phyloP scores from a whole-genome alignment of 2,329 filamentous ascomycete genomes.

The Hypoxylon sp. region DNA sequence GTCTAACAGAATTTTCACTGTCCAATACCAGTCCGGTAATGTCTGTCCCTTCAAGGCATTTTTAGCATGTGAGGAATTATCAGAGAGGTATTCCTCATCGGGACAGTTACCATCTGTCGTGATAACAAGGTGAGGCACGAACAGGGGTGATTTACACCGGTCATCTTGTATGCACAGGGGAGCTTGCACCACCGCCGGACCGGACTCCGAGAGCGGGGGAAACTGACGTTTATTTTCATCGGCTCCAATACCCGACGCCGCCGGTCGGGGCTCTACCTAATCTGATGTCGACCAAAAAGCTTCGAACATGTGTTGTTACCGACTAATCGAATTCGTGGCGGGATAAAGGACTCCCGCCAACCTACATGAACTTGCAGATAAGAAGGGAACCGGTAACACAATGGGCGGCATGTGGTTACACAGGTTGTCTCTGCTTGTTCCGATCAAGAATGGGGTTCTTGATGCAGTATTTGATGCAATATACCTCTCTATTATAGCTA shows the following conservation, averaged over 20 bases:
- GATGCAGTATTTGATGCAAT: background rate
- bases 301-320: slow-evolving; percentile 8
- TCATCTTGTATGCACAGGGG: slow-evolving; percentile 9
- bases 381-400: background rate
- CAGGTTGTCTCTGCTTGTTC: slow-evolving; percentile 9
- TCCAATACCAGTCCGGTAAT: background rate
- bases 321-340: slow-evolving; percentile 1
- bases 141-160: slow-evolving; percentile 21
- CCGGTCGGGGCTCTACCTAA: slow-evolving; percentile 17
- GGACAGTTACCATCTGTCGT: background rate
- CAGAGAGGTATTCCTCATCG: background rate
- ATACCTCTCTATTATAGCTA: background rate
- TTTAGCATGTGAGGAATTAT: slow-evolving; percentile 3
- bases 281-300: slow-evolving; percentile 11
- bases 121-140: slow-evolving; percentile 8
- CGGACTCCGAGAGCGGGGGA: slow-evolving; percentile 41
- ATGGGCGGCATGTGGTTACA: background rate
- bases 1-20: background rate
- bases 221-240: slow-evolving; percentile 24
- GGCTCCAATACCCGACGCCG: slow-evolving; percentile 28
- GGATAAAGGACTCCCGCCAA: background rate
- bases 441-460: background rate
- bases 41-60: background rate
- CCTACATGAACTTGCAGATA: slow-evolving; percentile 7
- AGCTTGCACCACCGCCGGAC: slow-evolving; percentile 28